phyloP scores from a whole-genome alignment of 345 rosid species.

The Sapria himalayana region DNA sequence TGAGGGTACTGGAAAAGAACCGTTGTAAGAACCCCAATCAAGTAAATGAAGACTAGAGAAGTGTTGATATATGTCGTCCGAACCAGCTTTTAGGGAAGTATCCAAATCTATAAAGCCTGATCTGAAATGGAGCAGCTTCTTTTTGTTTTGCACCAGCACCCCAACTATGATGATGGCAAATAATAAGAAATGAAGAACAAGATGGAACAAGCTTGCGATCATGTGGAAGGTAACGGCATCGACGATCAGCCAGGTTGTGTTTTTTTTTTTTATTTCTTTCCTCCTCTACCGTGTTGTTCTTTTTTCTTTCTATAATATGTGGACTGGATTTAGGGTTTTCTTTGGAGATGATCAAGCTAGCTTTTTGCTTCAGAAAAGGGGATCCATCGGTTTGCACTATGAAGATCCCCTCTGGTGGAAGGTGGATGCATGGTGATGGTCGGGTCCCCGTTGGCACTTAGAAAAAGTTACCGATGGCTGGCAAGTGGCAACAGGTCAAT shows the following conservation, averaged over 20 bases:
- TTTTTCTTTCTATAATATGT: neutral
- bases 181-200: slow-evolving; percentile 4
- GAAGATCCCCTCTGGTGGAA: slow-evolving; percentile 26
- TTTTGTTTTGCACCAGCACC: slow-evolving; percentile 10
- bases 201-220: neutral
- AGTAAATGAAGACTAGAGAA: slow-evolving; percentile 4
- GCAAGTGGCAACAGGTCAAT: slow-evolving; percentile 85
- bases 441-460: slow-evolving; percentile 30
- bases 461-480: slow-evolving; percentile 26
- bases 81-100: slow-evolving; percentile 13
- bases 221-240: neutral
- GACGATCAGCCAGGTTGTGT: neutral
- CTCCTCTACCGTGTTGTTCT: neutral
- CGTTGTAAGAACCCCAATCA: too few relatives aligned
- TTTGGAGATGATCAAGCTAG: slow-evolving; percentile 14
- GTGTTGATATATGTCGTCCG: slow-evolving; percentile 5
- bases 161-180: slow-evolving; percentile 7
- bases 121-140: slow-evolving; percentile 10
- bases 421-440: slow-evolving; percentile 24
- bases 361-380: slow-evolving; percentile 6
- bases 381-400: slow-evolving; percentile 15
- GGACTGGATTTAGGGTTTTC: slow-evolving; percentile 23
- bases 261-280: neutral
- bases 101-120: slow-evolving; percentile 8
- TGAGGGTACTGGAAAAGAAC: slow-evolving; percentile 5